These are phyloP conservation scores for Candida khao-thaluensis DNA, from an alignment of 805 yeast species.

Conservation along the genomic window DNA sequence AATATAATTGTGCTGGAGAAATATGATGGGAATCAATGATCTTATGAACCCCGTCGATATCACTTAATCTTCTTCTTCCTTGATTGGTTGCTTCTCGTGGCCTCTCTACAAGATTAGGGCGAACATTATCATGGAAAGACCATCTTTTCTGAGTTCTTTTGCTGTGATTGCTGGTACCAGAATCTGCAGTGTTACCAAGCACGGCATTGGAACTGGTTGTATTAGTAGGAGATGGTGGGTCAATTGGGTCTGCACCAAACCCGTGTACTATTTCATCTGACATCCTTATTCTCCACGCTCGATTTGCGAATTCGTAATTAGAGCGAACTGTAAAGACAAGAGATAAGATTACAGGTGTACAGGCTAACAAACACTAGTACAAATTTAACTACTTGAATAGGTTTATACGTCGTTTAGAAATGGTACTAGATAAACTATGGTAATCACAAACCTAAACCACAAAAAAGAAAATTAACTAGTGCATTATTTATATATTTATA, in stretches of 20 bases:
- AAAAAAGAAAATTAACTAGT: too few species aligned
- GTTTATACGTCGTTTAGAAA: too few species aligned
- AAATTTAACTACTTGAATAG: too few species aligned
- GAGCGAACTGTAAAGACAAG: too few species aligned
- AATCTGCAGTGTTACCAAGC: not conserved
- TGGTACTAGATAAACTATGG: too few species aligned
- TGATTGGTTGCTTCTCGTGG: conserved; percentile 23
- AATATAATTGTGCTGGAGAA: conserved; percentile 89
- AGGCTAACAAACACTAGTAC: too few species aligned
- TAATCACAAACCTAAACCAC: too few species aligned
- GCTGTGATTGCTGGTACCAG: not conserved
- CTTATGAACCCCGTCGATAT: conserved; percentile 63
- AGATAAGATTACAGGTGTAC: too few species aligned
- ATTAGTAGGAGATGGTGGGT: not conserved
- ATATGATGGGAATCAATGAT: conserved; percentile 59
- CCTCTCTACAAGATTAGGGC: conserved; percentile 38
- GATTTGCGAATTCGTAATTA: conserved; percentile 4
- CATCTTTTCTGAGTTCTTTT: conserved; percentile 41
- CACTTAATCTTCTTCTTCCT: conserved; percentile 37
- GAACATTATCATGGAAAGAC: conserved; percentile 40
- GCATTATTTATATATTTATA: conserved; percentile 9
- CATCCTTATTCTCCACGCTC: not conserved
- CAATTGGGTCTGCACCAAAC: conserved; percentile 35
- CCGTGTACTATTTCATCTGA: conserved; percentile 25
- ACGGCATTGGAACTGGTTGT: not conserved